Evolutionary conservation across 2,329 filamentous ascomycete genomes (phyloP).

Genomic region (Trichoderma breve): DNA sequence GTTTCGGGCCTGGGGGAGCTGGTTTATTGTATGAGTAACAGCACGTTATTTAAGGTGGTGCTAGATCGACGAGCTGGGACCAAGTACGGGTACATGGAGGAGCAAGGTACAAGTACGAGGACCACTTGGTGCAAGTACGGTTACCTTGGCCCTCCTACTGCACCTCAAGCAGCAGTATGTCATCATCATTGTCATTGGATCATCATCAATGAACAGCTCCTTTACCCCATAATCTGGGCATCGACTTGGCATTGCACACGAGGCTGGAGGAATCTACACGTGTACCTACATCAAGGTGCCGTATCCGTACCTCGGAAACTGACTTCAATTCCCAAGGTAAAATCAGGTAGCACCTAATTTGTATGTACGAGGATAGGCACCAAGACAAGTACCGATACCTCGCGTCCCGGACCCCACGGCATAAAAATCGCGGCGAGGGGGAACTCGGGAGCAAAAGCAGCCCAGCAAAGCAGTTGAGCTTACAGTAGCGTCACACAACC

Average conservation of each 20-base stretch:
- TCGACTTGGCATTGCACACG: background rate
- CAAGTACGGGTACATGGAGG: background rate
- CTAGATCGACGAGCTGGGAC: conserved; percentile 4
- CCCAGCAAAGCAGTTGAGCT: background rate
- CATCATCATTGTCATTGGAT: background rate
- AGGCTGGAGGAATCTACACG: background rate
- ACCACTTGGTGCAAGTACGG: background rate
- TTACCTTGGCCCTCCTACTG: background rate
- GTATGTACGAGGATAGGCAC: too few relatives aligned
- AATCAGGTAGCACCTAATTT: background rate
- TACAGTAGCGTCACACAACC: background rate
- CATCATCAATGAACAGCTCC: background rate
- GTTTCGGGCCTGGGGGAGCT: background rate
- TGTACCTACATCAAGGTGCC: background rate
- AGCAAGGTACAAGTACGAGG: too few relatives aligned
- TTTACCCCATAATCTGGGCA: background rate
- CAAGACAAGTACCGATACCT: background rate
- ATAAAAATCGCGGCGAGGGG: too few relatives aligned
- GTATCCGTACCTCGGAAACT: background rate
- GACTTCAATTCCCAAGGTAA: background rate
- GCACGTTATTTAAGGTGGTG: background rate
- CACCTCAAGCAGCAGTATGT: background rate
- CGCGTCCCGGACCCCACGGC: background rate
- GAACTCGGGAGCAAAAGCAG: too few relatives aligned
- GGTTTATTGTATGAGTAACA: background rate